phyloP scores from a whole-genome alignment of 148 eudicot genomes.

The Fagopyrum esculentum region DNA sequence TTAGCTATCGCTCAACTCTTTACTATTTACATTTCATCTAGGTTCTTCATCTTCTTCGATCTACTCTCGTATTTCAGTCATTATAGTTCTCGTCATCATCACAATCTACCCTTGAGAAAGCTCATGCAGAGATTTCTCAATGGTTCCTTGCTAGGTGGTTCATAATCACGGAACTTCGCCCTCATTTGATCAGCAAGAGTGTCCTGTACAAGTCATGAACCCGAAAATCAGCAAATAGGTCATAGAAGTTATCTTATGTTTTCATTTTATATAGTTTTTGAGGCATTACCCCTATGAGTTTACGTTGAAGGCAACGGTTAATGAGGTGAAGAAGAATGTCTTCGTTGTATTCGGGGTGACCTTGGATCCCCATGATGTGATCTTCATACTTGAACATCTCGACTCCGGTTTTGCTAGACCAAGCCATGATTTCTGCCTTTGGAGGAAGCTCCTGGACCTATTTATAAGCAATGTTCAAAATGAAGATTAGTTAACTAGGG shows the following conservation, averaged over 20 bases:
- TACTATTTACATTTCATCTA: neutral
- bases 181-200: slow-evolving; percentile 47
- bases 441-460: slow-evolving; percentile 73
- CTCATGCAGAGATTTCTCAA: slow-evolving; percentile 67
- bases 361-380: slow-evolving; percentile 91
- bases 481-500: neutral
- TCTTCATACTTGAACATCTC: slow-evolving; percentile 78
- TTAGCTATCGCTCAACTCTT: neutral
- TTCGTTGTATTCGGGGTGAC: slow-evolving; percentile 85
- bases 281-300: slow-evolving; percentile 40
- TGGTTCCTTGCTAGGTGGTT: slow-evolving; percentile 59
- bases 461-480: neutral
- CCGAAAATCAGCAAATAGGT: neutral
- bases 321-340: slow-evolving; percentile 76
- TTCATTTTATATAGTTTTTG: neutral
- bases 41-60: neutral
- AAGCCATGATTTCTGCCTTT: slow-evolving; percentile 71
- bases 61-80: neutral
- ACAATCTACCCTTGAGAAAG: slow-evolving; percentile 59
- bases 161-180: slow-evolving; percentile 28
- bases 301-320: slow-evolving; percentile 43
- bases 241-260: no score
- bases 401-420: slow-evolving; percentile 60
- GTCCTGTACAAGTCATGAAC: slow-evolving; percentile 26
- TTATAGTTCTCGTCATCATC: neutral